phyloP scores from a whole-genome alignment of 352 stramenopile genomes.

The Globisporangium megalacanthum region DNA sequence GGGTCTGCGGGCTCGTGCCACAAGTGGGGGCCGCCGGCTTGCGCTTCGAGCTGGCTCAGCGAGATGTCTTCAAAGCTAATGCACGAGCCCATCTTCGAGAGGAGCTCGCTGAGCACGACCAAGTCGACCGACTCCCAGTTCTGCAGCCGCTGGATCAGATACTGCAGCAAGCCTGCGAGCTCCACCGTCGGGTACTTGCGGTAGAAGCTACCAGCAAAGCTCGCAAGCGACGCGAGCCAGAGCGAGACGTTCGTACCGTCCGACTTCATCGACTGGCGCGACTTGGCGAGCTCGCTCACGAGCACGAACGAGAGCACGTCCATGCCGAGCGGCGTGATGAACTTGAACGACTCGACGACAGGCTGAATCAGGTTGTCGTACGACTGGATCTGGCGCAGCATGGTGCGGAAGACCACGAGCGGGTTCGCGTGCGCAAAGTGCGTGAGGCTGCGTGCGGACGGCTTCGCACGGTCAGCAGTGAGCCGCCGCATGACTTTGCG shows the following conservation, averaged over 20 bases:
- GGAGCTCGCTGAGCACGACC: slow-evolving; percentile 81
- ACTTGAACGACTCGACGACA: slow-evolving; percentile 95
- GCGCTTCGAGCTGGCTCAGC: slow-evolving; percentile 71
- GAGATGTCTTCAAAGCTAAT: slow-evolving; percentile 87
- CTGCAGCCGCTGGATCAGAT: slow-evolving; percentile 85
- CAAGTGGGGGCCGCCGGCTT: slow-evolving; percentile 70
- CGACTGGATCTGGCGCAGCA: slow-evolving; percentile 94
- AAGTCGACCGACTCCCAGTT: slow-evolving; percentile 83
- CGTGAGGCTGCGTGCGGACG: slow-evolving; percentile 66
- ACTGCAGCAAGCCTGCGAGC: slow-evolving; percentile 87
- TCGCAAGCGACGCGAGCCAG: slow-evolving; percentile 91
- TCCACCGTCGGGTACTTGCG: slow-evolving; percentile 92
- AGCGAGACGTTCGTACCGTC: slow-evolving; percentile 91
- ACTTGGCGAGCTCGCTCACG: slow-evolving; percentile 85
- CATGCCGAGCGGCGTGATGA: slow-evolving; percentile 90
- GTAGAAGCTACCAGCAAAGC: slow-evolving; percentile 94
- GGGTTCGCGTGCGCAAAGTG: slow-evolving; percentile 93
- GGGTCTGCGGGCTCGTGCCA: slow-evolving; percentile 75
- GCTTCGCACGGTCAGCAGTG: slow-evolving; percentile 74
- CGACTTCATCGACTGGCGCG: slow-evolving; percentile 78
- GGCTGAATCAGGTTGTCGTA: slow-evolving; percentile 97
- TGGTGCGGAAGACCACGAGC: slow-evolving; percentile 92
- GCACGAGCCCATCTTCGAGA: slow-evolving; percentile 87
- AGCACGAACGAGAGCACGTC: slow-evolving; percentile 94
- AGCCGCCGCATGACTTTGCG: slow-evolving; percentile 76